A percentile compares a stretch with the other conserved stretches of the same genome.
Evolutionary conservation across 805 yeast genomes (phyloP).

Genomic region (Wilhelminamyces savonicus): DNA sequence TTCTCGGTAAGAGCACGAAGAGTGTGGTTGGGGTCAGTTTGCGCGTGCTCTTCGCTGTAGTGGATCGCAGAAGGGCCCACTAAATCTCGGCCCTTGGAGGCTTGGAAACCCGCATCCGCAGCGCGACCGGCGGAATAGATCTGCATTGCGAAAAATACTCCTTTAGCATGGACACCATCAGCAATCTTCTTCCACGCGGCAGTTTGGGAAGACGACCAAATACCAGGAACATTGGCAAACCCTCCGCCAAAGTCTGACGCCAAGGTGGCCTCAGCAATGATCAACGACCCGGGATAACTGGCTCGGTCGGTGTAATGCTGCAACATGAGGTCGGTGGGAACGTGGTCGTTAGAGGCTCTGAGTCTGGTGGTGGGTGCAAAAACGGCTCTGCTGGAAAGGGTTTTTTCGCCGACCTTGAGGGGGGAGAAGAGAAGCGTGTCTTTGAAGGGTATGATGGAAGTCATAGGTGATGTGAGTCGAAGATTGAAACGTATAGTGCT

Average conservation of each 20-base stretch:
- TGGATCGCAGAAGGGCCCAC: constrained; percentile 33
- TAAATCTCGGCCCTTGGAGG: constrained; percentile 10
- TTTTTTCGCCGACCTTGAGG: constrained; percentile 34
- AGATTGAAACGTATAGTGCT: background rate
- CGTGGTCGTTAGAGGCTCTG: constrained; percentile 31
- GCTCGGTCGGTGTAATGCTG: constrained; percentile 56
- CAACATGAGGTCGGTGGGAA: constrained; percentile 42
- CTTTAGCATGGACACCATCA: constrained; percentile 39
- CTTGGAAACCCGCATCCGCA: constrained; percentile 18
- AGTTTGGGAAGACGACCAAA: constrained; percentile 41
- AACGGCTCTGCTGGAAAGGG: constrained; percentile 36
- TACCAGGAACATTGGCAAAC: constrained; percentile 6
- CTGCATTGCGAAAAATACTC: constrained; percentile 41
- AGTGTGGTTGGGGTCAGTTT: constrained; percentile 22
- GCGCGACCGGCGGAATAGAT: constrained; percentile 50
- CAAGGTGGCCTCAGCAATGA: constrained; percentile 56
- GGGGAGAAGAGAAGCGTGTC: constrained; percentile 38
- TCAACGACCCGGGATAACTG: constrained; percentile 47
- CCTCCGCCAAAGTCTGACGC: constrained; percentile 29
- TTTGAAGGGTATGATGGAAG: constrained; percentile 8
- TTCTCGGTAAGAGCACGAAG: constrained; percentile 16
- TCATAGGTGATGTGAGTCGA: background rate
- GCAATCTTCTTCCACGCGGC: constrained; percentile 42
- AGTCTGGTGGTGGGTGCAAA: constrained; percentile 49
- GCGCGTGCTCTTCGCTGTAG: constrained; percentile 24